Percentiles rank a stretch among this genome's conserved stretches.
phyloP scores from a whole-genome alignment of 768 basidiomycete genomes.

The Clavulina sp. region DNA sequence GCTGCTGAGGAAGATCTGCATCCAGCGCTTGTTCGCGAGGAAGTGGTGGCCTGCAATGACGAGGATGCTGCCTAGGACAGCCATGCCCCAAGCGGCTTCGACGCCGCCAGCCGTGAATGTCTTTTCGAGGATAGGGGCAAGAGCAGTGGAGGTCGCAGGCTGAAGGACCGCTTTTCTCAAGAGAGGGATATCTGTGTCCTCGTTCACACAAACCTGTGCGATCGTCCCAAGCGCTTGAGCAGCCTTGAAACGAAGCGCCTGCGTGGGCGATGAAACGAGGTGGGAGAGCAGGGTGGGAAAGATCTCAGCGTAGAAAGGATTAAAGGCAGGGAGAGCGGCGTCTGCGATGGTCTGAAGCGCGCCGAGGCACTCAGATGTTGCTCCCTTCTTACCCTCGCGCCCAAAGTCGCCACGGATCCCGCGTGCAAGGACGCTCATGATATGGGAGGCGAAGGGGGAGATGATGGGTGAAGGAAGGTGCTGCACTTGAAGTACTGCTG shows the following conservation, averaged over 20 bases:
- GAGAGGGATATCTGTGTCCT: not conserved
- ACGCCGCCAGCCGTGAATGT: not conserved
- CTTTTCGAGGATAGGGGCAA: not conserved
- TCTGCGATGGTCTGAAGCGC: conserved; percentile 15
- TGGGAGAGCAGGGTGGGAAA: not conserved
- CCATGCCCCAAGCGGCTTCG: not conserved
- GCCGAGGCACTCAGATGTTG: conserved; percentile 60
- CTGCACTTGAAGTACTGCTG: conserved; percentile 56
- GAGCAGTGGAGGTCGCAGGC: too few species aligned
- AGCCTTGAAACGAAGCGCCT: not conserved
- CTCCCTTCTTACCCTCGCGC: conserved; percentile 78
- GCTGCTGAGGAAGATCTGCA: not conserved
- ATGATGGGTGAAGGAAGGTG: conserved; percentile 48
- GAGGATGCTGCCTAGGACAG: not conserved
- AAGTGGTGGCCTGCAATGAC: not conserved
- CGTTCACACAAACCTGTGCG: not conserved
- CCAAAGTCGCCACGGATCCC: conserved; percentile 73
- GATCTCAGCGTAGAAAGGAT: not conserved
- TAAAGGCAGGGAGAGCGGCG: not conserved
- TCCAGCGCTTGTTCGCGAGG: too few species aligned
- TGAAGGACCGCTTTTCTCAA: too few species aligned
- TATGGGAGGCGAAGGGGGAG: conserved; percentile 42
- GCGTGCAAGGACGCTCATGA: conserved; percentile 52
- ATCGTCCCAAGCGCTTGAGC: not conserved
- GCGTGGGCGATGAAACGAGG: not conserved